Evolutionary conservation across 768 basidiomycete species (phyloP), one percentile per base, ranked within the genome.

Genomic region (Coprinellus micaceus): DNA sequence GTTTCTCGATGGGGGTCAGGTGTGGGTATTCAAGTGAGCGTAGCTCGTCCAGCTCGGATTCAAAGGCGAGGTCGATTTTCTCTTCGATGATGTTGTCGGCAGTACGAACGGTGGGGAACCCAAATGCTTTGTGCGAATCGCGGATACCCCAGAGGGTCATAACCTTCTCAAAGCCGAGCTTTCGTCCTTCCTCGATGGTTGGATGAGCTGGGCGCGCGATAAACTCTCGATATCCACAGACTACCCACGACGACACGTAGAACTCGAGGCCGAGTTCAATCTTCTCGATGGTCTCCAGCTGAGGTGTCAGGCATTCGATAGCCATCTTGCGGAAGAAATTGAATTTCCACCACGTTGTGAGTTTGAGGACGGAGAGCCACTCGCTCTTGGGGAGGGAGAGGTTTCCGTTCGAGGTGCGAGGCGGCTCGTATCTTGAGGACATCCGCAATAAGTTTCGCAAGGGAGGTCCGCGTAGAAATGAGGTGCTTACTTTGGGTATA

Each of bases 311-410:
- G 1, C 61, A 51, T 3, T 66, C 17, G 15, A 74, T 63, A 5
- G 73, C 72, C 33, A 65, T 57, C 17, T 59, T 52, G 29, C 72
- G 66, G 33, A 76, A 50, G 7, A 54, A 40, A 17, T 63, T 58
- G 49, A 74, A 74, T 40, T 64, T 60, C 73, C 77, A 78, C 63
- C 73, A 70, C 4, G 61, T 70, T 5, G 77, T 62, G 19, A 78
- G 64, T 57, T 74, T 73, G 24, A 76, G 60, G 26, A 74, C 67
- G 0, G 71, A 67, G n/a, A 70, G 58, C 79, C 78, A 77, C 48
- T 67, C 67, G 6, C 67, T 65, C 13, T 58, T 57, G 13, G 45
- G 54, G 2, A 64, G 51, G 17, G 3, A 29, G 12, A 39, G 26
- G 3, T 21, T 22, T 7, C 37, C 29, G 22, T 43, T 24, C 24